Percentiles rank a stretch among this genome's conserved stretches.
Conservation (phyloP, 2,329 filamentous ascomycete genomes). For the Cladosporium sp. region DNA sequence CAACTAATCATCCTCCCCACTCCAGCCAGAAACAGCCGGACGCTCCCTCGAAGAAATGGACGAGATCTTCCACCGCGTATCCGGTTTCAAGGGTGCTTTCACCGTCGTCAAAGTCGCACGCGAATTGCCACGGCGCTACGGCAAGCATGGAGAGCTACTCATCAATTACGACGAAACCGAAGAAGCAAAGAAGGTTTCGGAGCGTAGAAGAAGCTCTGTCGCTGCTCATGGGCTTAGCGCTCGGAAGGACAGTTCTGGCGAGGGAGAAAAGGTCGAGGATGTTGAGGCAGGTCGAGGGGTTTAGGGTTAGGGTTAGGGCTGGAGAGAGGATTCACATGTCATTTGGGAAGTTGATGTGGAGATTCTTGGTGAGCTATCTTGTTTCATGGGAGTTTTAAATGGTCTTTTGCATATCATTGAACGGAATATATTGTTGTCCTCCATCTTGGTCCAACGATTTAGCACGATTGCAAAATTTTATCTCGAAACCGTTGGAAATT, state of each 20-base stretch:
- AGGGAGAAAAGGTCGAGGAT: constrained; percentile 10
- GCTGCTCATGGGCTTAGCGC: constrained; percentile 1
- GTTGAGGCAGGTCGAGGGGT: constrained; percentile 3
- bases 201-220: constrained; percentile 23
- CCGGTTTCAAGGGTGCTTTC: constrained; percentile 50
- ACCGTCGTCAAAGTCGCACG: constrained; percentile 48
- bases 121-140: constrained; percentile 52
- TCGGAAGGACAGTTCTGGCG: not conserved
- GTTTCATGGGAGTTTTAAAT: too few species aligned
- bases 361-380: too few species aligned
- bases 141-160: constrained; percentile 54
- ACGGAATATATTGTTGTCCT: too few species aligned
- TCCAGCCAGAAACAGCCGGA: constrained; percentile 55
- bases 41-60: constrained; percentile 65
- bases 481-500: too few species aligned
- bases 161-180: constrained; percentile 46
- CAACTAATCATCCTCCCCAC: not conserved
- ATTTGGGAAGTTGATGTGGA: too few species aligned
- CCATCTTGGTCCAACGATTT: too few species aligned
- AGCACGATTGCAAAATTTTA: too few species aligned
- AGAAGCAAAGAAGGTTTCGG: constrained; percentile 19
- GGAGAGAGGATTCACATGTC: not conserved
- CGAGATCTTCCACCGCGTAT: constrained; percentile 39
- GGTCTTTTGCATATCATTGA: too few species aligned
- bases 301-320: not conserved